Percentiles rank a stretch among this genome's conserved stretches.
Evolutionary conservation across 1,139 yeast species (phyloP).

Genomic region (Candida pseudoviswanathii): DNA sequence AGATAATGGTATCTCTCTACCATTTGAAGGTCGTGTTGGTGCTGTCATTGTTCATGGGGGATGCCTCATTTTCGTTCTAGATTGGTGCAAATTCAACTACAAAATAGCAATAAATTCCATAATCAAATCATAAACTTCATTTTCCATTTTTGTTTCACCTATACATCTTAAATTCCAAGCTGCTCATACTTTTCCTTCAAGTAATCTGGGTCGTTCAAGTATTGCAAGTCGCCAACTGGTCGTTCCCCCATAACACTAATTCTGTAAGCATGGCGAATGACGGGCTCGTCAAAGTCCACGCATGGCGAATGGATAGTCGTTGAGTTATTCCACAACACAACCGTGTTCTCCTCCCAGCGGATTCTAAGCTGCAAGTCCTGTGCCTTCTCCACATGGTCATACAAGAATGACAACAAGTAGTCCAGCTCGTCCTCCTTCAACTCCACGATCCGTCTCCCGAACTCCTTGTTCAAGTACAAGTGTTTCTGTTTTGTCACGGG

Average conservation of each 20-base stretch:
- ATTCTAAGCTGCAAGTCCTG: conserved; percentile 60
- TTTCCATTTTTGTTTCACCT: too few species aligned
- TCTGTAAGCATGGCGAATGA: conserved; percentile 26
- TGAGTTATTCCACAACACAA: conserved; percentile 29
- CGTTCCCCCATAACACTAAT: conserved; percentile 29
- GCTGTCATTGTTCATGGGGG: too few species aligned
- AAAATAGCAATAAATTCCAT: too few species aligned
- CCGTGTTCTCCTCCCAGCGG: conserved; percentile 51
- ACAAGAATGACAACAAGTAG: conserved; percentile 25
- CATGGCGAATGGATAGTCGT: conserved; percentile 26
- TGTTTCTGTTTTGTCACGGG: conserved; percentile 30
- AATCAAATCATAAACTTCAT: too few species aligned
- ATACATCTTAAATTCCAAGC: conserved; percentile 8
- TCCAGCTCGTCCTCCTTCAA: conserved; percentile 32
- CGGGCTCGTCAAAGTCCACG: conserved; percentile 26
- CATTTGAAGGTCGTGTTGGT: too few species aligned
- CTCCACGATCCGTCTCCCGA: conserved; percentile 28
- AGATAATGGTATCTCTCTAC: too few species aligned
- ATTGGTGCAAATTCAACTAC: too few species aligned
- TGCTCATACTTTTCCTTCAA: conserved; percentile 16
- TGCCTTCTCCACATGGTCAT: conserved; percentile 29
- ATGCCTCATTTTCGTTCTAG: too few species aligned
- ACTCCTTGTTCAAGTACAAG: conserved; percentile 28
- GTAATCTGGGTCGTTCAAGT: conserved; percentile 21
- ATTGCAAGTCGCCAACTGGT: conserved; percentile 23